These are phyloP conservation scores for Claviceps fusiformis DNA, from an alignment of 2,329 filamentous ascomycete species.

Conservation along the genomic window DNA sequence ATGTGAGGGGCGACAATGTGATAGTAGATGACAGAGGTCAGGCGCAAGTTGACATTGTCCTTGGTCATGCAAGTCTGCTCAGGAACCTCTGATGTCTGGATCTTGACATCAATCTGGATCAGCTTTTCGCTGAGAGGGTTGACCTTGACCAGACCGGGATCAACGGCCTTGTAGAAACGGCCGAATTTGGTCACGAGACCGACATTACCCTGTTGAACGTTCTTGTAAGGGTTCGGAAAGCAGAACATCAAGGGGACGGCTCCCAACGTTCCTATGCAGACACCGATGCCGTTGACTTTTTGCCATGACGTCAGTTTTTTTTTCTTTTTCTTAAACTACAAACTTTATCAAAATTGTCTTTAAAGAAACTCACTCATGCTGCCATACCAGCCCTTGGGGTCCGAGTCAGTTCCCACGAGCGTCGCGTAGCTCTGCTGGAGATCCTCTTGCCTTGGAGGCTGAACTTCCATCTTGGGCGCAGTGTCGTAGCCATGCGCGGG, in stretches of 20 bases:
- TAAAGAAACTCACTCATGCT: slow-evolving; percentile 52
- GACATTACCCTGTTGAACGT: slow-evolving; percentile 83
- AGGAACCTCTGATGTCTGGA: slow-evolving; percentile 94
- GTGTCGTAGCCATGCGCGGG: slow-evolving; percentile 8
- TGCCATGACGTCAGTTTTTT: not conserved
- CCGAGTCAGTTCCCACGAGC: slow-evolving; percentile 49
- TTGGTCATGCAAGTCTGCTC: slow-evolving; percentile 99
- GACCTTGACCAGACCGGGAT: slow-evolving; percentile 93
- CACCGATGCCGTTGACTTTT: slow-evolving; percentile 60
- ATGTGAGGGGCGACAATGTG: slow-evolving; percentile 93
- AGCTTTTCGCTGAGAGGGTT: slow-evolving; percentile 88
- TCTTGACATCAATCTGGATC: slow-evolving; percentile 94
- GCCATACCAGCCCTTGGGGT: slow-evolving; percentile 78
- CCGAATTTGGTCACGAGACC: slow-evolving; percentile 94
- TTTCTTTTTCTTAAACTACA: not conserved
- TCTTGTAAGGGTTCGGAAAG: slow-evolving; percentile 94
- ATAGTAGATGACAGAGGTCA: slow-evolving; percentile 98
- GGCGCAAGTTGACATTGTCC: slow-evolving; percentile 88
- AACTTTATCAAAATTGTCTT: too few relatives aligned
- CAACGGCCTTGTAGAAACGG: slow-evolving; percentile 85
- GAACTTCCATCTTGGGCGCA: slow-evolving; percentile 52
- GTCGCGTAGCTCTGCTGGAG: slow-evolving; percentile 70
- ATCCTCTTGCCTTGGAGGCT: slow-evolving; percentile 70
- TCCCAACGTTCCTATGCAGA: slow-evolving; percentile 62
- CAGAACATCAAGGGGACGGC: slow-evolving; percentile 83